Base-by-base conservation (phyloP, 805 yeast species). In the Saccharomyces eubayanus region DNA sequence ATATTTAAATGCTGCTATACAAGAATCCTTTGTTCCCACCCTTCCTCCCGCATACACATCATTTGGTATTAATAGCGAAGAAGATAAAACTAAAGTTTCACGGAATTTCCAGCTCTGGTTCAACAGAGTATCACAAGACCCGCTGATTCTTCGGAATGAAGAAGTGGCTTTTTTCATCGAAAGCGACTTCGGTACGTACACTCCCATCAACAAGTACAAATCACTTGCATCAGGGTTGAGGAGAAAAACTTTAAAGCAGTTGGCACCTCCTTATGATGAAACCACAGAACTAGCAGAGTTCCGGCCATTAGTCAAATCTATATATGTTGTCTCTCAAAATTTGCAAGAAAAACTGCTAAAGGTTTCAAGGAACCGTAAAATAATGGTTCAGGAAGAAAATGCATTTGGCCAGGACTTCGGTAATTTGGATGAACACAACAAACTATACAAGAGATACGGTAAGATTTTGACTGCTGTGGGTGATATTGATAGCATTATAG, bases 21-120 rank as follows among this genome's bases (percentile, higher is more conserved):
- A 92, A 31, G 98, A 94, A 68, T 91, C 94, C 53, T 90, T 92
- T 71, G 90, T 94, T 3, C 97, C 98, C 0, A 83, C 95, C 5
- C 74, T 94, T 46, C 97, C 98, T 0, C 73, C 76, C 21, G 75
- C 94, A 1, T 77, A 75, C 6, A 86, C 96, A 0, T 78, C 90
- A 20, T 91, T 83, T 64, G 96, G 96, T 28, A 74, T 82, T n/a
- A 87, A 87, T 51, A 87, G 91, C 47, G 86, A 86, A 29, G 97
- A 92, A 57, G 96, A 89, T 63, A 77, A 76, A 50, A 73, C 74
- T 51, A 80, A 81, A 53, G 74, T 89, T 45, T 71, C 77, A 49
- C 60, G 61, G 14, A 78, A 79, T 49, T 77, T 91, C 72, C 98
- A 92, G 68, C 80, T 76, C 57, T 94, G 99, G 99, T 84, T 94